These are phyloP conservation scores for Geosmithia morbida DNA, from an alignment of 2,329 filamentous ascomycete genomes.

Conservation along the genomic window DNA sequence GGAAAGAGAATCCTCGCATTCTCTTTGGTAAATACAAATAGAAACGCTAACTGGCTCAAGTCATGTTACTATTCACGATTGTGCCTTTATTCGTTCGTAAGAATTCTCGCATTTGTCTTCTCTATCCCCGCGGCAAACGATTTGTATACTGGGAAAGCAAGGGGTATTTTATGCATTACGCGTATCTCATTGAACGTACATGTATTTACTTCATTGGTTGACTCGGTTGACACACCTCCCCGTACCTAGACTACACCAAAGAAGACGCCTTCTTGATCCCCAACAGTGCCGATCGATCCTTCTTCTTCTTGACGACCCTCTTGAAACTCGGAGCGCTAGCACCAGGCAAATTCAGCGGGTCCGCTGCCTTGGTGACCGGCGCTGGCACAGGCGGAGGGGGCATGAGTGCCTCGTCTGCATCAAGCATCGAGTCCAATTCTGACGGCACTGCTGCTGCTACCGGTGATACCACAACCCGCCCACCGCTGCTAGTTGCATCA, in stretches of 20 bases:
- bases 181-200: no score
- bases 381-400: constrained; percentile 7
- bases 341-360: background rate
- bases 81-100: background rate
- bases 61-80: background rate
- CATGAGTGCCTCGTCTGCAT: constrained; percentile 7
- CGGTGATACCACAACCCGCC: no score
- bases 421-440: constrained; percentile 13
- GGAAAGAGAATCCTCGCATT: background rate
- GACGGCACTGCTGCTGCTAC: constrained; percentile 17
- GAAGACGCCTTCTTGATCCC: constrained; percentile 78
- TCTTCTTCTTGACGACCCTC: constrained; percentile 73
- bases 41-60: background rate
- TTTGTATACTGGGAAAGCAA: no score
- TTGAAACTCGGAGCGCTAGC: constrained; percentile 50
- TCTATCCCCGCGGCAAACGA: no score
- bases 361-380: constrained; percentile 7
- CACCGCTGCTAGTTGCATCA: no score
- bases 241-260: constrained; percentile 38
- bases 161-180: no score
- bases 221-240: no score
- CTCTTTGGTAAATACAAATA: background rate
- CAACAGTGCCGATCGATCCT: constrained; percentile 57
- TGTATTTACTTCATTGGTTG: no score
- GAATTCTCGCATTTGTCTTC: no score